Base-by-base conservation (phyloP, 306 rosid genomes). In the Castanopsis chinensis region DNA sequence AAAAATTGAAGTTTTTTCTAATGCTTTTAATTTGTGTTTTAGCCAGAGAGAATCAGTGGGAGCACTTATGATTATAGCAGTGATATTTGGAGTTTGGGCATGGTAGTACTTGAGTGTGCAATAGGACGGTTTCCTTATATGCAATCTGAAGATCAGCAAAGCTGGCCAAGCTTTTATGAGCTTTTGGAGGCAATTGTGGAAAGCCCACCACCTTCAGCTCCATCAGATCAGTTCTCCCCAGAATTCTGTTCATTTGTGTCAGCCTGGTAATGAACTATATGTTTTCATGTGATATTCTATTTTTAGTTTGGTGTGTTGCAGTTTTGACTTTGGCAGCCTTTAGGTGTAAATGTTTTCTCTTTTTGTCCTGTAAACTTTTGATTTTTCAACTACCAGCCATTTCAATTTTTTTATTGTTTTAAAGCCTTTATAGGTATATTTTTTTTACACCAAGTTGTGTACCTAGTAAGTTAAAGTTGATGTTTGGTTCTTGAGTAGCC, bases 91-190 rank as follows among this genome's bases (percentile, higher is more conserved):
- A 96, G 98, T 81, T 90, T 96, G 83, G 99, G 98, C 54, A 45
- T 96, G 98, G 98, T 96, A 65, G 92, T 96, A 41, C 99, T 96
- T 10, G 98, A 96, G 85, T 96, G 99, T 87, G 96, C 99, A 76
- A 93, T 93, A 21, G 98, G 99, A 71, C 83, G 96, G 79, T 96
- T 96, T 85, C 99, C 99, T 72, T 96, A 88, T 77, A 85, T 93
- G 86, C 90, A 90, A 64, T 89, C 96, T 18, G 99, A 96, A 86
- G 99, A 93, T 86, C 92, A 93, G 80, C 91, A 96, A 87, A 82
- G 79, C 69, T 85, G 94, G 88, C 99, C 99, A 70, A 90, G 96
- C 85, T 96, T 96, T 81, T 96, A 96, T 77, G 99, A 96, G 82
- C 99, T 96, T 78, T 82, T 96, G 82, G 94, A 81, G 75, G 98